phyloP scores from a whole-genome alignment of 1,284 basidiomycete genomes.

The Rhodotorula sp. region DNA sequence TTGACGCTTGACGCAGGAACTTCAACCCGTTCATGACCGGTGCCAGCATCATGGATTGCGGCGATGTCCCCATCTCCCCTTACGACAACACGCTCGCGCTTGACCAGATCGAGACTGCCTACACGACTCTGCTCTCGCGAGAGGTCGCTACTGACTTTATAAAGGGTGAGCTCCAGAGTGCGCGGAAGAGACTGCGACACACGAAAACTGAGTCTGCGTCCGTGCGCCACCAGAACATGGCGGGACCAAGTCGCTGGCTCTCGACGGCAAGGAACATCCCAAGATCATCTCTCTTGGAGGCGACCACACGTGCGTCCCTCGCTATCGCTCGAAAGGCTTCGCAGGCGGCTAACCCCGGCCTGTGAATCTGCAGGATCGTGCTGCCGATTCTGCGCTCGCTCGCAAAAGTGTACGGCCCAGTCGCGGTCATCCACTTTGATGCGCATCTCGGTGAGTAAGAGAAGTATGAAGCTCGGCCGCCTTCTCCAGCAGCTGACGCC shows the following conservation, averaged over 20 bases:
- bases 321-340: too few relatives aligned
- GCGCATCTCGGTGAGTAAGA: conserved; percentile 45
- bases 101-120: conserved; percentile 50
- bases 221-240: conserved; percentile 1
- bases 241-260: conserved; percentile 17
- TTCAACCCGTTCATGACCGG: conserved; percentile 23
- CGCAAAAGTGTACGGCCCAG: conserved; percentile 50
- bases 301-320: conserved; percentile 48
- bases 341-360: background rate
- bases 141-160: conserved; percentile 22
- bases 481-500: background rate
- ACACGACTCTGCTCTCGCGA: conserved; percentile 33
- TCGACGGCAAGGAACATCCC: conserved; percentile 32
- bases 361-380: conserved; percentile 43
- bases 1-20: background rate
- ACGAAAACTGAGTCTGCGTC: background rate
- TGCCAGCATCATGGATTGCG: conserved; percentile 47
- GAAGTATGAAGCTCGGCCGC: too few relatives aligned
- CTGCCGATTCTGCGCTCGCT: conserved; percentile 52
- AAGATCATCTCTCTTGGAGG: conserved; percentile 52
- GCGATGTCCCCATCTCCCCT: conserved; percentile 52
- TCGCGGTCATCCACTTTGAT: conserved; percentile 54
- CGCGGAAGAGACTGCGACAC: background rate
- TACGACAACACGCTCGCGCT: conserved; percentile 52
- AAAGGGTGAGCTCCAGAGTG: background rate